phyloP scores from a whole-genome alignment of 345 rosid species.

The Euphorbia tirucalli region DNA sequence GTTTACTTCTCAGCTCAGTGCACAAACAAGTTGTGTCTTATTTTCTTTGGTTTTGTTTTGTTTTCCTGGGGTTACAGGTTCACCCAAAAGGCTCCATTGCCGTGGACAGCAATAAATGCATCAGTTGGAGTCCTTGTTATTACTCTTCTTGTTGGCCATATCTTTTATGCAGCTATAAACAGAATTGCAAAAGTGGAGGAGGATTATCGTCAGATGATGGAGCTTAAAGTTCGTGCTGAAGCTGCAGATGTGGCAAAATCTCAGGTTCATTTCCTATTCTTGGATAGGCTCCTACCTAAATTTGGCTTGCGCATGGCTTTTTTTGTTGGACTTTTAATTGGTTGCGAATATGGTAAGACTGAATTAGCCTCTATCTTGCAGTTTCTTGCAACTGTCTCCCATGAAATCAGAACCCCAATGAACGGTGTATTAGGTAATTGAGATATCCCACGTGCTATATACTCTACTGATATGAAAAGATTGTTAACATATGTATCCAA shows the following conservation, averaged over 20 bases:
- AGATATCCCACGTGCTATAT: conserved; percentile 6
- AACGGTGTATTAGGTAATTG: conserved; percentile 75
- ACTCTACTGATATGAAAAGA: conserved; percentile 9
- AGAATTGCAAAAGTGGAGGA: conserved; percentile 77
- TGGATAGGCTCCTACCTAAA: conserved; percentile 4
- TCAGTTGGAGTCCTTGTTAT: conserved; percentile 61
- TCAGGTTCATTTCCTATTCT: conserved; percentile 49
- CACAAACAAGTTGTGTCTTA: conserved; percentile 12
- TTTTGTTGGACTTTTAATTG: not conserved
- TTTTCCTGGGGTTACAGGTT: conserved; percentile 46
- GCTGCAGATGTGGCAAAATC: conserved; percentile 99
- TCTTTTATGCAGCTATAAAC: conserved; percentile 68
- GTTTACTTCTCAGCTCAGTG: conserved; percentile 4
- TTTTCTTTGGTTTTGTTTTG: conserved; percentile 15
- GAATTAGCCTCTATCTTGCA: conserved; percentile 35
- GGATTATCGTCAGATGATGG: conserved; percentile 68
- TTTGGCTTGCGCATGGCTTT: not conserved
- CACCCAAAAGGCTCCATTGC: conserved; percentile 69
- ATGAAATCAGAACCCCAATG: conserved; percentile 98
- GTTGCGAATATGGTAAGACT: conserved; percentile 9
- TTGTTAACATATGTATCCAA: conserved; percentile 15
- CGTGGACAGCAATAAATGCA: conserved; percentile 74
- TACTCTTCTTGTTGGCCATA: conserved; percentile 68
- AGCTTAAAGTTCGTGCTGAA: conserved; percentile 89
- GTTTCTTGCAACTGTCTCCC: conserved; percentile 98